phyloP scores from a whole-genome alignment of 305 asterid species.

The Salvia sclarea region DNA sequence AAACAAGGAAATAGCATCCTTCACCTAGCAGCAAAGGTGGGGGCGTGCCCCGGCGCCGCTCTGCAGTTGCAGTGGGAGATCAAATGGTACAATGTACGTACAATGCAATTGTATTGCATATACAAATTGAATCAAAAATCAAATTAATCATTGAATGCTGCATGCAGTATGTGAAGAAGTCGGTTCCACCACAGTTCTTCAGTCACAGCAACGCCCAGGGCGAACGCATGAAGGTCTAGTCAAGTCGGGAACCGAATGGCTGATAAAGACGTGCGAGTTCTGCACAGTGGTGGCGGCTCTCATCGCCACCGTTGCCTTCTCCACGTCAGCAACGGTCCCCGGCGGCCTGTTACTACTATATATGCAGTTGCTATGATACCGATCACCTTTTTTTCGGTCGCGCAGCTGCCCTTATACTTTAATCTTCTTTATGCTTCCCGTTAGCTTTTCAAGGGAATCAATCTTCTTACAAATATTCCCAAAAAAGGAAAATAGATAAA shows the following conservation, averaged over 20 bases:
- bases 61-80: slow-evolving; percentile 52
- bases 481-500: too few relatives aligned
- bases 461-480: too few relatives aligned
- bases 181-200: slow-evolving; percentile 32
- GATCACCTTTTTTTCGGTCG: slow-evolving; percentile 32
- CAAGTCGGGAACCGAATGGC: slow-evolving; percentile 46
- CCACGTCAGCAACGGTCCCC: slow-evolving; percentile 52
- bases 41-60: slow-evolving; percentile 40
- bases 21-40: slow-evolving; percentile 47
- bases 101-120: too few relatives aligned
- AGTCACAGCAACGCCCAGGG: slow-evolving; percentile 39
- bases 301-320: slow-evolving; percentile 63
- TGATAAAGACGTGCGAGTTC: slow-evolving; percentile 55
- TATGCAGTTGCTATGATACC: slow-evolving; percentile 34
- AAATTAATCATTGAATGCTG: too few relatives aligned
- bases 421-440: slow-evolving; percentile 39
- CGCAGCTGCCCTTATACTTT: slow-evolving; percentile 40
- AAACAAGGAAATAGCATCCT: slow-evolving; percentile 40
- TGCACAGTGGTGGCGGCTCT: slow-evolving; percentile 59
- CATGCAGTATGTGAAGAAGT: slow-evolving; percentile 50
- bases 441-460: too few relatives aligned
- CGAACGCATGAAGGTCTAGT: slow-evolving; percentile 39
- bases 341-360: slow-evolving; percentile 46
- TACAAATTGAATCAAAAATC: too few relatives aligned
- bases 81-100: slow-evolving; percentile 42